Percentiles rank a stretch among this genome's conserved stretches.
Evolutionary conservation across 495 filamentous ascomycete species (phyloP).

Genomic region (Melanomma pulvis-pyrius): DNA sequence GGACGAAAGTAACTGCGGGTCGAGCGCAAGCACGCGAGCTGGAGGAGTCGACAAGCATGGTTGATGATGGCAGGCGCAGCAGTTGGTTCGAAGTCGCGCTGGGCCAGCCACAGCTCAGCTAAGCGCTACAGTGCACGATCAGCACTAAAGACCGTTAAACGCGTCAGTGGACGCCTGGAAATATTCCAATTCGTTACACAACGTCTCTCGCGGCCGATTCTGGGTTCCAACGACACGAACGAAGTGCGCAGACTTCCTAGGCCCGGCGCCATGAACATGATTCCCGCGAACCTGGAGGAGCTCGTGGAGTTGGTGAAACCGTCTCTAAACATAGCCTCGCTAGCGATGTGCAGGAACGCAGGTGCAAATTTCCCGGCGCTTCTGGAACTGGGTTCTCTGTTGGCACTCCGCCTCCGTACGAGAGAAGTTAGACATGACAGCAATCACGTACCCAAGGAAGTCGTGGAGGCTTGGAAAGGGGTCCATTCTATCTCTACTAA

Average conservation of each 20-base stretch:
- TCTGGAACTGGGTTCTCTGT: not conserved
- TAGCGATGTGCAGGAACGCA: not conserved
- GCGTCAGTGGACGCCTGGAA: not conserved
- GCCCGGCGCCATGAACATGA: not conserved
- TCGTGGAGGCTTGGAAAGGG: too few species aligned
- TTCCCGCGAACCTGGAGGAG: not conserved
- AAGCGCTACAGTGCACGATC: not conserved
- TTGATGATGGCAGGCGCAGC: not conserved
- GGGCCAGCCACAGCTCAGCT: not conserved
- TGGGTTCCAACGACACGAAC: not conserved
- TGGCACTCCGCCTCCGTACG: not conserved
- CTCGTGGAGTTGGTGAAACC: not conserved
- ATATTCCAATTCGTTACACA: not conserved
- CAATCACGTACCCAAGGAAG: too few species aligned
- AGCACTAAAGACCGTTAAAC: not conserved
- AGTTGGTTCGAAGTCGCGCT: not conserved
- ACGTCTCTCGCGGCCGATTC: not conserved
- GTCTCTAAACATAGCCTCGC: not conserved
- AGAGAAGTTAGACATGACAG: not conserved
- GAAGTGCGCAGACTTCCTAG: too few species aligned
- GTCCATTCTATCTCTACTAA: too few species aligned
- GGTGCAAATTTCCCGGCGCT: not conserved
- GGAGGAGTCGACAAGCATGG: not conserved
- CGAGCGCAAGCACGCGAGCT: not conserved
- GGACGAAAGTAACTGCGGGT: not conserved